Evolutionary conservation across 768 basidiomycete genomes (phyloP), one percentile per base, ranked within the genome.

Genomic region (Ramaria rubella): DNA sequence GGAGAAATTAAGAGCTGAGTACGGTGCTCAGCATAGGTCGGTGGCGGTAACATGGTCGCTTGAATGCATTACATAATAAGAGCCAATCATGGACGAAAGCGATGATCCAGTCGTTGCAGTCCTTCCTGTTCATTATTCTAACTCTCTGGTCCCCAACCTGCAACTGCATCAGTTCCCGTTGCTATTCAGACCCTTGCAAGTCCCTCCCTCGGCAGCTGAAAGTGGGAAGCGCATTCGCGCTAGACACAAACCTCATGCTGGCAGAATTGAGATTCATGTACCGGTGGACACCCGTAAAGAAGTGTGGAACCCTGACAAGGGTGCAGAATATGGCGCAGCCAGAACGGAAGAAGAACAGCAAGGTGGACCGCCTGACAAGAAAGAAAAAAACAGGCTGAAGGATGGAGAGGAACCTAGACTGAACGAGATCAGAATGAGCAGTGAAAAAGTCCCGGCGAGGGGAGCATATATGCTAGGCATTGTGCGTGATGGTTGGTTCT

Each of bases 101-200:
- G 73, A 81, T 59, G 88, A 89, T 69, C 80, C 83, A 62, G 69
- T 89, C 55, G 75, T 90, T 58, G 74, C 74, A 61, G 73, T 82
- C 48, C 74, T 93, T 51, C 90, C 90, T 34, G 79, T 93, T 52
- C 85, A 84, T 62, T 82, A 79, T 61, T 85, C 87, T 38, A 80
- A 85, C 65, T 68, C 71, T 15, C 78, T 86, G 21, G 67, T 72
- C 31, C 79, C 85, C 2, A 77, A 83, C 64, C 67, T 93, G 36
- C 87, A 91, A 34, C 69, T 92, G 4, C 88, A 91, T 62, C 90
- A 93, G 61, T 92, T 83, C 63, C 90, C 91, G 5, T 77, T 93
- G 7, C 73, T 90, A 2, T 82, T 77, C 8, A 78, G 87, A 26
- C 83, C 88, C 9, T 74, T 93, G 2, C 86, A 86, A 69, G 78